Base-by-base conservation (phyloP, 2,329 filamentous ascomycete species). In the Apiospora pterosperma region DNA sequence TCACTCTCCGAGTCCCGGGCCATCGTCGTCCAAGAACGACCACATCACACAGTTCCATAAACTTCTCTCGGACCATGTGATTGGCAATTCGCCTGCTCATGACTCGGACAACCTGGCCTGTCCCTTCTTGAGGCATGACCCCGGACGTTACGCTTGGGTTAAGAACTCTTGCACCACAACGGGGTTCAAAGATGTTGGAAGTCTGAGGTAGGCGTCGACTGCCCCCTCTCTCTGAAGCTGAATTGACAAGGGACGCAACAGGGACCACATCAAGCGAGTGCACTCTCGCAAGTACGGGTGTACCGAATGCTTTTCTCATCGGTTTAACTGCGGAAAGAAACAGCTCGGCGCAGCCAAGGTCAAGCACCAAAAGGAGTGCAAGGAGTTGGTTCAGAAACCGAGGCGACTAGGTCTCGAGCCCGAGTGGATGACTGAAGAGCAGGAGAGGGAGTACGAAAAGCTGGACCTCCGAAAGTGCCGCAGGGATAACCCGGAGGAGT, bases 351-450 rank as follows among this genome's bases (percentile, higher is more conserved):
- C 11, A 12, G 36, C 34, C 34, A 60, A 39, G 34, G 3, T 6
- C n/a, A 60, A 60, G 14, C 58, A 60, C 12, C 31, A 21, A 25
- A 38, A 60, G 34, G 21, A n/a, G 28, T 55, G 48, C 28, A 55
- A 34, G 16, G 48, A 28, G 3, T 7, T 28, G 28, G 34, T 11
- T 16, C 10, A 55, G 48, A 34, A 55, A 10, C n/a, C 5, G 19
- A 34, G 28, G 11, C 5, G 55, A 16, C 5, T 12, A 36, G 14
- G n/a, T n/a, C 19, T 25, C 10, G n/a, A 60, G 11, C 34, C 36
- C 58, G 58, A 60, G 58, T 60, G 58, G 58, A 60, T 60, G 58
- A 60, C n/a, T n/a, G 36, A 60, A n/a, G 36, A 23, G 58, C 58
- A 60, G 7, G 58, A 60, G 21, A 39, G 12, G 36, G 36, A 36